Evolutionary conservation across 345 rosid genomes (phyloP).

Genomic region (Populus pruinosa): DNA sequence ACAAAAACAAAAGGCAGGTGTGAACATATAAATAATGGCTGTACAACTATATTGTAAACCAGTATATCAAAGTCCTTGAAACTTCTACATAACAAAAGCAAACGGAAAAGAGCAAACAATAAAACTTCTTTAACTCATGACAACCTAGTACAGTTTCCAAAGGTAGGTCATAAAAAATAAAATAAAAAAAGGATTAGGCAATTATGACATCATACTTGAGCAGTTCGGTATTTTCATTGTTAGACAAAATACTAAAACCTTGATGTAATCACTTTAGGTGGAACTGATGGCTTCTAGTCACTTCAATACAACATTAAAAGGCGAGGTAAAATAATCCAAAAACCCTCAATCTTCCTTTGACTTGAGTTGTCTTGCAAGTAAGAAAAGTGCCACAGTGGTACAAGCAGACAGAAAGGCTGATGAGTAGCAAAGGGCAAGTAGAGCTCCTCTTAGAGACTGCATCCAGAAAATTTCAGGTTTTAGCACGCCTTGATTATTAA

Average conservation of each 20-base stretch:
- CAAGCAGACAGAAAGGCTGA: conserved; percentile 62
- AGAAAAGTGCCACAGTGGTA: conserved; percentile 57
- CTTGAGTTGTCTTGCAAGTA: conserved; percentile 59
- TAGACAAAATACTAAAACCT: conserved; percentile 5
- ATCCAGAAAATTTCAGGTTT: conserved; percentile 16
- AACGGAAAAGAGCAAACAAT: not conserved
- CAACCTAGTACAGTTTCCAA: not conserved
- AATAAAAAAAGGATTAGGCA: not conserved
- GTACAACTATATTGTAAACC: not conserved
- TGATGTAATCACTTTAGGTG: not conserved
- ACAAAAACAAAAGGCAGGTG: not conserved
- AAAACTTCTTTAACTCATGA: not conserved
- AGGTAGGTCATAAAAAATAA: not conserved
- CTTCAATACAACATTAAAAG: not conserved
- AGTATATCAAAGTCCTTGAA: not conserved
- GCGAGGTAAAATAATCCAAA: conserved; percentile 8
- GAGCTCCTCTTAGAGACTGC: conserved; percentile 84
- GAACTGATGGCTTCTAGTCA: not conserved
- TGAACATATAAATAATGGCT: not conserved
- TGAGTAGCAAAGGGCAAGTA: conserved; percentile 54
- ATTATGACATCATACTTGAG: not conserved
- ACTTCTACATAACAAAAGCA: not conserved
- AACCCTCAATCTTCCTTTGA: conserved; percentile 49
- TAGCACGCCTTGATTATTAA: not conserved
- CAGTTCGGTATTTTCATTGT: not conserved